Evolutionary conservation across 1,139 yeast genomes (phyloP).

Genomic region (Scheffersomyces segobiensis): DNA sequence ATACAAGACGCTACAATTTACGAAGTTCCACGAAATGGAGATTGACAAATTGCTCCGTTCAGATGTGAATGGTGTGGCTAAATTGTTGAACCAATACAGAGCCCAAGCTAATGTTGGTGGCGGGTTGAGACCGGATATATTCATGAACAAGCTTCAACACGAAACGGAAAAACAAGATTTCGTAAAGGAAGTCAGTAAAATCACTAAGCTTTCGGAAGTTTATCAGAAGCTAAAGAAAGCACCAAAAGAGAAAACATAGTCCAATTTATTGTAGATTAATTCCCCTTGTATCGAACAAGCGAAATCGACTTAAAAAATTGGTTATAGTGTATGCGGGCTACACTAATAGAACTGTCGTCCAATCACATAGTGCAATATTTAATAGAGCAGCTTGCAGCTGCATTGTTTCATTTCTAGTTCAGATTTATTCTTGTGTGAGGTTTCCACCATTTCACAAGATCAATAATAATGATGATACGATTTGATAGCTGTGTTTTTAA

Average conservation of each 20-base stretch:
- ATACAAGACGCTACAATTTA: constrained; percentile 21
- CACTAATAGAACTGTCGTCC: background rate
- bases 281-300: background rate
- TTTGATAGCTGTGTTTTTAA: background rate
- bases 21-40: constrained; percentile 30
- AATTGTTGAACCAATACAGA: constrained; percentile 7
- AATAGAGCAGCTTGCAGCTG: background rate
- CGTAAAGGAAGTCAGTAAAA: constrained; percentile 16
- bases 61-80: constrained; percentile 5
- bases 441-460: background rate
- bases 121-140: constrained; percentile 26
- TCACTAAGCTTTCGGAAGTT: constrained; percentile 1
- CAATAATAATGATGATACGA: background rate
- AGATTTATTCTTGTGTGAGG: background rate
- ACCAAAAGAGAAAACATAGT: background rate
- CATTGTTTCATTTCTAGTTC: background rate
- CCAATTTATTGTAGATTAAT: background rate
- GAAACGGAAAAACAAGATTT: constrained; percentile 15
- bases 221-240: background rate
- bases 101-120: constrained; percentile 11
- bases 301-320: background rate
- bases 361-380: background rate
- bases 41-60: constrained; percentile 14
- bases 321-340: background rate
- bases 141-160: constrained; percentile 22